phyloP scores from a whole-genome alignment of 495 filamentous ascomycete species.

The Cercophora sp. region DNA sequence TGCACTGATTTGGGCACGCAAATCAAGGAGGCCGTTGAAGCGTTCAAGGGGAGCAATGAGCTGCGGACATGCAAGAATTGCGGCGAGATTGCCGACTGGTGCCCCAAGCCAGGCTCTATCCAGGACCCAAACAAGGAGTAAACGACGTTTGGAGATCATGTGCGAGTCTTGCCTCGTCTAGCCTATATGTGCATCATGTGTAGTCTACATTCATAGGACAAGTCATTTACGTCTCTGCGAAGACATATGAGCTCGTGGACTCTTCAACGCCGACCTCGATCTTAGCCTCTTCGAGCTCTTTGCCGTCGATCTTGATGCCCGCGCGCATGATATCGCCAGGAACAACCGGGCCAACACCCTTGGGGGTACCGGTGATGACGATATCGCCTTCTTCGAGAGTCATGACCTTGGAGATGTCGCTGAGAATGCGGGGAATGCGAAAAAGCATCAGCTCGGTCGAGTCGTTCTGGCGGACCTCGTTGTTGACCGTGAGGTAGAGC shows the following conservation, averaged over 20 bases:
- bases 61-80: slow-evolving; percentile 75
- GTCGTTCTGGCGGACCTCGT: slow-evolving; percentile 70
- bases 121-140: slow-evolving; percentile 48
- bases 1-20: slow-evolving; percentile 94
- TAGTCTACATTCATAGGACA: neutral
- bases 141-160: slow-evolving; percentile 30
- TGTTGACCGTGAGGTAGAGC: slow-evolving; percentile 77
- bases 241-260: slow-evolving; percentile 50
- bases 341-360: slow-evolving; percentile 84
- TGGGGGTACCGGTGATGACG: slow-evolving; percentile 91
- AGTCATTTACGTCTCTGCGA: slow-evolving; percentile 52
- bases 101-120: slow-evolving; percentile 46
- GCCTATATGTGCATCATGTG: neutral
- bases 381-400: slow-evolving; percentile 88
- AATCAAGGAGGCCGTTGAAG: slow-evolving; percentile 89
- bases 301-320: slow-evolving; percentile 74
- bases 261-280: slow-evolving; percentile 84
- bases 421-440: slow-evolving; percentile 76
- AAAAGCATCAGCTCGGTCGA: slow-evolving; percentile 90
- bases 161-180: neutral
- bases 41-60: slow-evolving; percentile 66
- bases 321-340: slow-evolving; percentile 87
- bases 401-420: slow-evolving; percentile 92
- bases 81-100: slow-evolving; percentile 62
- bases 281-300: slow-evolving; percentile 78